Base-by-base conservation (phyloP, 768 basidiomycete species). In the Leccinum uliginosum region DNA sequence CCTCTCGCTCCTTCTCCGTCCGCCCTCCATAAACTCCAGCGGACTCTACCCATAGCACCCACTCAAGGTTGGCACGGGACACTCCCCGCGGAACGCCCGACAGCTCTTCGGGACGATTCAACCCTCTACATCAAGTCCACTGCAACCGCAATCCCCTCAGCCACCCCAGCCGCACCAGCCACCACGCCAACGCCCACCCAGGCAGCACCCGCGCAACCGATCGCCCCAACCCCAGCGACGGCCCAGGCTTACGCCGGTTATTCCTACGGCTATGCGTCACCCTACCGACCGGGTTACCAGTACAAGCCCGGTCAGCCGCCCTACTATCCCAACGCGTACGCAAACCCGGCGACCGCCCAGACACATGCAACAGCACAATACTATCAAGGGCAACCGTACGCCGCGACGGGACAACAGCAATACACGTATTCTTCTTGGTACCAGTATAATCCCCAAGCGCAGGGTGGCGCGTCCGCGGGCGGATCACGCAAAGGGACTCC, bases 21-120 rank as follows among this genome's bases (percentile, higher is more conserved):
- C 26, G 71, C 83, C 55, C 79, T 93, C n/a, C 86, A 80, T 60
- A 84, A 80, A 64, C 77, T 93, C 3, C 86, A 90, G 62, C 82
- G 78, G 21, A 87, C 87, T 1, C 75, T 93, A 3, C 87, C 85
- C 2, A 66, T 80, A 24, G 76, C 78, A 9, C 78, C 85, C 15
- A 75, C 82, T 3, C 74, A 75, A 55, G 86, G 89, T 21, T 93
- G 89, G 89, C 75, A 83, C 62, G 90, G 90, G 34, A 91, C 84
- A 3, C 78, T 92, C 3, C 83, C 86, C 11, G 65, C 82, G 12
- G 74, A 78, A 48, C 77, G 79, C 24, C 57, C 80, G 10, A 78
- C 80, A 0, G 87, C 89, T 6, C 78, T 91, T 15, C 83, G 85
- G 17, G 90, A 91, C 68, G 84, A 92, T 65, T 79, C 82, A 4